Percentiles rank a stretch among this genome's conserved stretches.
Conservation (phyloP, 2,329 filamentous ascomycete species). For the Colletotrichum limetticola region DNA sequence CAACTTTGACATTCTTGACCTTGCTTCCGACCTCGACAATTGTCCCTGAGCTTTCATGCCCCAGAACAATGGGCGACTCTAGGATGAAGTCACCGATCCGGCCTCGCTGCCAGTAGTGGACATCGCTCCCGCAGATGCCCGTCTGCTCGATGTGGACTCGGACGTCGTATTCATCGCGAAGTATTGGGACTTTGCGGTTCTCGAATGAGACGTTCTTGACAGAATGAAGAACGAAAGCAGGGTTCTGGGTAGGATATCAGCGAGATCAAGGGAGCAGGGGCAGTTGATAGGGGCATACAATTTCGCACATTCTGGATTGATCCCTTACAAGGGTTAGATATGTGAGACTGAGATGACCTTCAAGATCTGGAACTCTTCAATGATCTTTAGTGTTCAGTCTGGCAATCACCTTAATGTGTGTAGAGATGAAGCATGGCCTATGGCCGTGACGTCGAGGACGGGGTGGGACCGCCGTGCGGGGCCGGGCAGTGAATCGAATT, state of each 20-base stretch:
- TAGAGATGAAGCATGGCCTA: neutral
- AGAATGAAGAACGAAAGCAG: conserved; percentile 57
- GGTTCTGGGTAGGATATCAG: conserved; percentile 46
- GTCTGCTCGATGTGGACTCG: conserved; percentile 57
- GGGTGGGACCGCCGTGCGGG: conserved; percentile 25
- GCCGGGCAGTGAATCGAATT: conserved; percentile 3
- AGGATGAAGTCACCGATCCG: conserved; percentile 58
- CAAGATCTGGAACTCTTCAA: neutral
- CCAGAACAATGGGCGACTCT: conserved; percentile 55
- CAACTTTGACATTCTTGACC: conserved; percentile 54
- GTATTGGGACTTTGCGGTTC: conserved; percentile 51
- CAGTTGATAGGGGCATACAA: neutral
- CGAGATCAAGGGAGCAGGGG: neutral
- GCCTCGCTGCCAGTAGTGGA: conserved; percentile 59
- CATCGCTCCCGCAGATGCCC: conserved; percentile 59
- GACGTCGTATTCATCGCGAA: conserved; percentile 53
- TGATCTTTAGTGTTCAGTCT: neutral
- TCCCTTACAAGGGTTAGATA: neutral
- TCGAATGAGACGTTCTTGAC: conserved; percentile 57
- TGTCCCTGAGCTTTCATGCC: conserved; percentile 56
- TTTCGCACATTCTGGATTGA: conserved; percentile 14
- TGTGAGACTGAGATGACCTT: neutral
- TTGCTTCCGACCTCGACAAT: conserved; percentile 52
- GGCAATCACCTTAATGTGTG: conserved; percentile 8
- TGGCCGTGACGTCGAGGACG: conserved; percentile 25